These are phyloP conservation scores for Thymus quinquecostatus DNA, from an alignment of 257 asterid species.

Conservation along the genomic window DNA sequence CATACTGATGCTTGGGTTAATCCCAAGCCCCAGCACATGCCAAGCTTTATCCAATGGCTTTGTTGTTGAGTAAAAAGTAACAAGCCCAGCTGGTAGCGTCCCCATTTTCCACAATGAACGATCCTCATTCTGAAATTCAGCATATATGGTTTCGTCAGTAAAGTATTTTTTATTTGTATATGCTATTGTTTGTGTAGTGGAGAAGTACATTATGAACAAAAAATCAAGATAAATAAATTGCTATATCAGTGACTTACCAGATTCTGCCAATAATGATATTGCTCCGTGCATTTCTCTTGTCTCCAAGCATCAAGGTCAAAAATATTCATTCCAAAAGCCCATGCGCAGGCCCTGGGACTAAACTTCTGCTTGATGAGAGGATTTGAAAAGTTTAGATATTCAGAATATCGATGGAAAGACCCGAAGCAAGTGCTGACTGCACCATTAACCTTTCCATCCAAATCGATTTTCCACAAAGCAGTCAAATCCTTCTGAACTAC, in stretches of 20 bases:
- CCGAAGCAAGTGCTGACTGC: constrained; percentile 96
- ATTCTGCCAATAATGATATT: constrained; percentile 90
- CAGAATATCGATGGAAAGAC: constrained; percentile 76
- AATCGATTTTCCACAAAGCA: constrained; percentile 77
- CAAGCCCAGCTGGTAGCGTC: constrained; percentile 83
- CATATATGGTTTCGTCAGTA: constrained; percentile 4
- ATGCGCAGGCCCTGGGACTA: constrained; percentile 85
- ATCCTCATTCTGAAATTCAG: constrained; percentile 69
- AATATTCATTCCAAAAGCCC: constrained; percentile 97
- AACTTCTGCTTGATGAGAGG: constrained; percentile 84
- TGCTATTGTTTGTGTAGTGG: not conserved
- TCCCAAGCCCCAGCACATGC: constrained; percentile 93
- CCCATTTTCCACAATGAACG: constrained; percentile 81
- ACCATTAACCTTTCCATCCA: constrained; percentile 91
- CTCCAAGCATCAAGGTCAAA: constrained; percentile 97
- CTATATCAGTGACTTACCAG: constrained; percentile 50
- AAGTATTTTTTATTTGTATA: not conserved
- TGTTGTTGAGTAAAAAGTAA: constrained; percentile 79
- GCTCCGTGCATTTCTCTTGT: constrained; percentile 71
- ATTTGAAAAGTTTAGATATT: constrained; percentile 83
- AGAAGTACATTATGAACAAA: not conserved
- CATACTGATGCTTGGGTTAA: constrained; percentile 92
- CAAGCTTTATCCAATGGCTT: constrained; percentile 89
- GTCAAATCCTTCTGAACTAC: constrained; percentile 97
- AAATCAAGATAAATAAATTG: constrained; percentile 16